A percentile compares a stretch with the other conserved stretches of the same genome.
These are phyloP conservation scores for Tardiomyces depauwii DNA, from an alignment of 1,139 yeast genomes.

Conservation along the genomic window DNA sequence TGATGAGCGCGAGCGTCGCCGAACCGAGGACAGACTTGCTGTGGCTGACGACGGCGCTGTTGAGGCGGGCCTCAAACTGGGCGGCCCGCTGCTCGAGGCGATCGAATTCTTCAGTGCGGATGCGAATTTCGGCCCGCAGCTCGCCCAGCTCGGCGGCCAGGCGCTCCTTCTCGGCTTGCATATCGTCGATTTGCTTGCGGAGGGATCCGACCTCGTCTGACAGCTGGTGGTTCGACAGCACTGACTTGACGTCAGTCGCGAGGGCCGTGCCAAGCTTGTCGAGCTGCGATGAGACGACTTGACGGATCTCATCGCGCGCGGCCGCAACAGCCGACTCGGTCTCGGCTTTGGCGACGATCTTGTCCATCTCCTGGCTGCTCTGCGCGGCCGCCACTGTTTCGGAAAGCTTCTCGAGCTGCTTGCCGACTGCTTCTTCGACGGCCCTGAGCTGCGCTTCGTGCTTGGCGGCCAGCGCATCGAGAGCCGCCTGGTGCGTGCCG, in stretches of 20 bases:
- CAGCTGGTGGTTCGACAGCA: background rate
- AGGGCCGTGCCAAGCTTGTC: background rate
- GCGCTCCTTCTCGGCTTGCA: constrained; percentile 14
- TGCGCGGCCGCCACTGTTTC: background rate
- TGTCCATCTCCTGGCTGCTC: background rate
- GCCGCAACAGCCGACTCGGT: background rate
- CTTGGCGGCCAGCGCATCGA: background rate
- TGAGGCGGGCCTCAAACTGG: constrained; percentile 17
- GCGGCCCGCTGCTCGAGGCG: constrained; percentile 19
- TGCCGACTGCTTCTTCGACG: background rate
- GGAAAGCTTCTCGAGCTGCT: background rate
- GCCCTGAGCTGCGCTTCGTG: background rate
- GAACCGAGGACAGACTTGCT: constrained; percentile 24
- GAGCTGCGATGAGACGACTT: background rate
- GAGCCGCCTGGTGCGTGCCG: background rate
- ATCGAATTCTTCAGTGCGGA: constrained; percentile 19
- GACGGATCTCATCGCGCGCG: background rate
- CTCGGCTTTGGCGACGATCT: constrained; percentile 1
- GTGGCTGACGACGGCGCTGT: constrained; percentile 19
- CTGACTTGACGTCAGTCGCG: background rate
- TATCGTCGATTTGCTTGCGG: constrained; percentile 9
- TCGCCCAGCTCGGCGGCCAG: constrained; percentile 15
- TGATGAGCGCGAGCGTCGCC: constrained; percentile 21
- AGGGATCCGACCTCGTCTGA: constrained; percentile 2
- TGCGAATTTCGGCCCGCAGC: constrained; percentile 16